These are phyloP conservation scores for Vaccinium macrocarpon DNA, from an alignment of 148 eudicot species.

Conservation along the genomic window DNA sequence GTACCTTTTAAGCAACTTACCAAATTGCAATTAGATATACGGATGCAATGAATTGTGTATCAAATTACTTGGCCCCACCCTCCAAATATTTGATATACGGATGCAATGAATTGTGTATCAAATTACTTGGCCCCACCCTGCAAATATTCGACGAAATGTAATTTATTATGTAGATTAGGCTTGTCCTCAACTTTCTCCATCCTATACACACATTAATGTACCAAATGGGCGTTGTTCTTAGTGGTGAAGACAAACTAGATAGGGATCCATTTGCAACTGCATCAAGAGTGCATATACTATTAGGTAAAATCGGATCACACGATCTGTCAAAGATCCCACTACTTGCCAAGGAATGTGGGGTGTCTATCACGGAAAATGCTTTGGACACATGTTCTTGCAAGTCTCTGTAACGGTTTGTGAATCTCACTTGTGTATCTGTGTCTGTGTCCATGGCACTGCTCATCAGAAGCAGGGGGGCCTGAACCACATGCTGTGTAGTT, in stretches of 20 bases:
- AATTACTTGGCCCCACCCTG: background rate
- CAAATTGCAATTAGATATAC: background rate
- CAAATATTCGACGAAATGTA: background rate
- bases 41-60: too few relatives aligned
- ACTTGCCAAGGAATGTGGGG: slow-evolving; percentile 24
- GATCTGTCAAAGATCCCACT: slow-evolving; percentile 19
- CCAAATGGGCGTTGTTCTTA: too few relatives aligned
- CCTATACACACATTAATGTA: too few relatives aligned
- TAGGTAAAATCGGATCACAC: background rate
- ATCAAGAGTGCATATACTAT: background rate
- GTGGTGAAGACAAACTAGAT: background rate
- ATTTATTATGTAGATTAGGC: slow-evolving; percentile 8
- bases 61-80: background rate
- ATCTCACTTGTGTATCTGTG: background rate
- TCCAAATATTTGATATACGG: background rate
- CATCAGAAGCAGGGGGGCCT: too few relatives aligned
- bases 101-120: slow-evolving; percentile 4
- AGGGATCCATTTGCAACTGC: background rate
- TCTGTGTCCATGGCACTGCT: background rate
- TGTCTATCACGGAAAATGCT: background rate
- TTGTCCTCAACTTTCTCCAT: too few relatives aligned
- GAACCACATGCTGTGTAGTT: too few relatives aligned
- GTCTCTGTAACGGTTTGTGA: background rate
- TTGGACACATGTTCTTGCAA: too few relatives aligned
- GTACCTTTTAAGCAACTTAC: background rate